Conservation (phyloP, 2,329 filamentous ascomycete genomes). For the Colletotrichum trifolii region DNA sequence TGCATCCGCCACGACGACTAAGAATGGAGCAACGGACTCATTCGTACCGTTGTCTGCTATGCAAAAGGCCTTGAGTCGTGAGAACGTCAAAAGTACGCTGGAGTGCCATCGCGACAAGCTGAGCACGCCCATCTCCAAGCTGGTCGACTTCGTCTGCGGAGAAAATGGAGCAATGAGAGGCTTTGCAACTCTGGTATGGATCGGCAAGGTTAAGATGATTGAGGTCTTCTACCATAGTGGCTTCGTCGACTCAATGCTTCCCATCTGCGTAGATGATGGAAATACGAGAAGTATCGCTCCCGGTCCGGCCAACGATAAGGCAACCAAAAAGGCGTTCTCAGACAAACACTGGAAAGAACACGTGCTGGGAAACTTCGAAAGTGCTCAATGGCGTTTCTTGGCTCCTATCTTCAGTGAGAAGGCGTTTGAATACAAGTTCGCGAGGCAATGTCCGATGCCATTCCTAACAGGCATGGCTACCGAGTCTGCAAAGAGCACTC, state of each 20-base stretch:
- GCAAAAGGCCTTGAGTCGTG: not conserved
- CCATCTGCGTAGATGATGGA: not conserved
- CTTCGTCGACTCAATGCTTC: slow-evolving; percentile 5
- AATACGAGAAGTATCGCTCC: not conserved
- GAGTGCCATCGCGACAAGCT: fast-evolving
- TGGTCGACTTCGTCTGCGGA: not conserved
- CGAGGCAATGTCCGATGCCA: not conserved
- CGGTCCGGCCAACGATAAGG: not conserved
- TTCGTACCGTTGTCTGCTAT: slow-evolving; percentile 5
- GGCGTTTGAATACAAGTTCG: slow-evolving; percentile 1
- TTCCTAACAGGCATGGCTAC: not conserved
- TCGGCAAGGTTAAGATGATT: not conserved
- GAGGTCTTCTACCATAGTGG: not conserved
- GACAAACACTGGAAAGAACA: not conserved
- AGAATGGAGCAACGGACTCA: not conserved
- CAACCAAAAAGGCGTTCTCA: not conserved
- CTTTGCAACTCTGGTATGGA: not conserved
- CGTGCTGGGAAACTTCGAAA: not conserved
- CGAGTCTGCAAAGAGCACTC: not conserved
- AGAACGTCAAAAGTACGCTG: not conserved
- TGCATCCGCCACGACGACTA: not conserved
- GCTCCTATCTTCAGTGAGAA: not conserved
- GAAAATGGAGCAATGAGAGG: not conserved
- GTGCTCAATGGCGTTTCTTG: not conserved
- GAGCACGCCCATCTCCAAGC: fast-evolving